Evolutionary conservation across 257 asterid species (phyloP), one percentile per base, ranked within the genome.

Genomic region (Phtheirospermum japonicum): DNA sequence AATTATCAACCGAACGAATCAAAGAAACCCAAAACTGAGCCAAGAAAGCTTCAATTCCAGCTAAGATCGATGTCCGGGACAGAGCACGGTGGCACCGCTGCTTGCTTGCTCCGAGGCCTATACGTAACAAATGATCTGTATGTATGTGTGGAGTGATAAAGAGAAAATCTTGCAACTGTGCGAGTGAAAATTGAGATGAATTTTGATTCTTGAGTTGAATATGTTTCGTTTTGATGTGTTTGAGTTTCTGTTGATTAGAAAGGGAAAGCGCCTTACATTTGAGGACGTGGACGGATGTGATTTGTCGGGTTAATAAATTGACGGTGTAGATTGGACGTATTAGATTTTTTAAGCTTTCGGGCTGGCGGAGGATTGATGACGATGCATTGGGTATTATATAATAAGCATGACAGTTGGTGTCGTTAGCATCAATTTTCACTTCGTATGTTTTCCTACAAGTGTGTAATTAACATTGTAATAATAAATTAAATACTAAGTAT

Each of bases 11-110:
- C 59, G 34, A 3, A 50, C 3, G 6, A 10, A 13, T 13, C 30
- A 31, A 26, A 17, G 9, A 40, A 74, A 26, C 65, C 63, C 59
- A 30, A 6, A 74, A 53, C 19, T 19, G 13, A 18, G 57, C 51
- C 36, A 13, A 46, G 45, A 50, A 61, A 61, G 58, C 74, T 69
- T 57, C 74, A 53, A 57, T 65, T 75, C 74, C 65, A 62, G 80
- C 70, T 39, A 40, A 67, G 61, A 69, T 65, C 72, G 70, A 64
- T 31, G 61, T 55, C 45, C 81, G 56, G 37, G 59, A 39, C 68
- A 42, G 28, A 57, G 55, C 61, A 55, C n/a, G n/a, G 45, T 48
- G 17, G 43, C 52, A 19, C 45, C 53, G 30, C 49, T 4, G 34
- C 57, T n/a, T 68, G 55, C 65, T 42, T 37, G 18, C 57, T 33